Conservation (phyloP, 1,139 yeast species). For the Geotrichum aggregatum region DNA sequence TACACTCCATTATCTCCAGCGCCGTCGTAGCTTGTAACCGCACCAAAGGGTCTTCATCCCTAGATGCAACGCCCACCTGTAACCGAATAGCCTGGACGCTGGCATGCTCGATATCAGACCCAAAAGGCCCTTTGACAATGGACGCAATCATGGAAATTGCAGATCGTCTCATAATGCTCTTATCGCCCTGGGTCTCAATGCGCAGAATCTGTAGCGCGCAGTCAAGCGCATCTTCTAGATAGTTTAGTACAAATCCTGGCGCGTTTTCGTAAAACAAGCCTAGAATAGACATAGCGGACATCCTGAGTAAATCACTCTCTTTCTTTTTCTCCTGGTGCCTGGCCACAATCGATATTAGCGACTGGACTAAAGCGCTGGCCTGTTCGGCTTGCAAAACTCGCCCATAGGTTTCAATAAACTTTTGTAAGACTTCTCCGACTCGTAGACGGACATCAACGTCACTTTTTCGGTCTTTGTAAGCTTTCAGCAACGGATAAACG, state of each 20-base stretch:
- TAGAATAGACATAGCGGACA: slow-evolving; percentile 81
- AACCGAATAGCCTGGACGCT: neutral
- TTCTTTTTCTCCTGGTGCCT: slow-evolving; percentile 31
- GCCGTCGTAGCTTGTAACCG: slow-evolving; percentile 12
- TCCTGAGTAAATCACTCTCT: slow-evolving; percentile 60
- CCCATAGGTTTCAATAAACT: slow-evolving; percentile 52
- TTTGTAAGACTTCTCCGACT: slow-evolving; percentile 73
- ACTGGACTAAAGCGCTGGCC: slow-evolving; percentile 20
- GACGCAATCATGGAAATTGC: slow-evolving; percentile 70
- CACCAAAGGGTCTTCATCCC: slow-evolving; percentile 16
- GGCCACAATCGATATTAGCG: slow-evolving; percentile 44
- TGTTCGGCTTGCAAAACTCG: slow-evolving; percentile 43
- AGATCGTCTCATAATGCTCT: slow-evolving; percentile 63
- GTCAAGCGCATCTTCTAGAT: slow-evolving; percentile 59
- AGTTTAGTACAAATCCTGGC: slow-evolving; percentile 45
- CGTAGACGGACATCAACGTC: slow-evolving; percentile 62
- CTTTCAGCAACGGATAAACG: slow-evolving; percentile 41
- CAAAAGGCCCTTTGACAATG: slow-evolving; percentile 44
- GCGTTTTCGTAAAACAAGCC: slow-evolving; percentile 62
- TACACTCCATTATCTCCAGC: slow-evolving; percentile 4
- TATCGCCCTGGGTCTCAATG: slow-evolving; percentile 49
- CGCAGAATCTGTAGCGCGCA: slow-evolving; percentile 71
- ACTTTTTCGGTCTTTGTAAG: slow-evolving; percentile 41
- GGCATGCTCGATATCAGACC: neutral
- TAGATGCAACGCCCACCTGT: slow-evolving; percentile 10